Evolutionary conservation across 495 filamentous ascomycete species (phyloP), one percentile per base, ranked within the genome.

Genomic region (Xylaria flabelliformis): DNA sequence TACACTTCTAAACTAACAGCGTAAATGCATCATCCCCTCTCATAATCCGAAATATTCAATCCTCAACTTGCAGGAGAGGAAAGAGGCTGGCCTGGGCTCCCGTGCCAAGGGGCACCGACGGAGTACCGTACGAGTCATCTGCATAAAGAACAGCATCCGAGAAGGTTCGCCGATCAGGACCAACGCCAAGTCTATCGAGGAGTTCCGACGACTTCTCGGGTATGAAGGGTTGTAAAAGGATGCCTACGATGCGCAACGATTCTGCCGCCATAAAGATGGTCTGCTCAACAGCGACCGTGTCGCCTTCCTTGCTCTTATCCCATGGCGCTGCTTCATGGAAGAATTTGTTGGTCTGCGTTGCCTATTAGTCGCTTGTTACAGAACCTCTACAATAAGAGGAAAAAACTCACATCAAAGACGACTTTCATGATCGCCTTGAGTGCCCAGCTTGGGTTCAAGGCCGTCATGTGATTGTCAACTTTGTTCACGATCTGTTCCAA

Each of bases 171-270:
- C 85, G 85, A 55, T 88, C 86, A 17, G 77, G 76, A n/a, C 83
- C 82, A 21, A 98, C 94, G 12, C 92, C 90, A 4, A 99, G 83
- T 75, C 88, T 86, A 77, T 97, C 92, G 13, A 98, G 86, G 58
- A 98, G 76, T 74, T 90, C 85, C 44, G 82, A 79, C 58, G 92
- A 86, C 80, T 95, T 97, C n/a, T 80, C 85, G 4, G 96, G 96
- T 87, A 98, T 94, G 77, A 92, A 94, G 4, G 96, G 94, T 80
- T 97, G 95, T 39, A 99, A 83, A 46, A 98, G 82, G 68, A 98
- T 97, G 10, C 91, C 94, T 4, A 83, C 81, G 44, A 98, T 88
- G 26, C 96, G 91, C 53, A 98, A 78, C n/a, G 90, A 88, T 78
- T 99, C 96, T 2, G 90, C 89, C 64, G 86, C 84, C 44, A 92